These are phyloP conservation scores for Micromonas pusilla DNA, from an alignment of 139 green algal species.

Conservation along the genomic window DNA sequence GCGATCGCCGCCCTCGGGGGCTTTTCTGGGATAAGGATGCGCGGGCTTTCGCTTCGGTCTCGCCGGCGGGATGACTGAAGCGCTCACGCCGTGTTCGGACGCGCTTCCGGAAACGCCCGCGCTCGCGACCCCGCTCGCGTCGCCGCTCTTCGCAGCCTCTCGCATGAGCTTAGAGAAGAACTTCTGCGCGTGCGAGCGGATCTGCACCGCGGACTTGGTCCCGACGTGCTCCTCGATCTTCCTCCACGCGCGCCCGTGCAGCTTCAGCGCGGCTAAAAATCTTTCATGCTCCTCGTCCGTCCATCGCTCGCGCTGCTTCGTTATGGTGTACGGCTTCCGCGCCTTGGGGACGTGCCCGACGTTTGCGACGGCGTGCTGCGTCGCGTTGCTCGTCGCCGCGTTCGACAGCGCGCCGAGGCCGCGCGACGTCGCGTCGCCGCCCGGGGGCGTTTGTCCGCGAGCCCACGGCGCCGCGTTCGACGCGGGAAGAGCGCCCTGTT, in stretches of 20 bases:
- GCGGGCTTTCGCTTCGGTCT: slow-evolving; percentile 74
- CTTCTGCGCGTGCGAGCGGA: slow-evolving; percentile 84
- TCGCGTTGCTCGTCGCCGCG: no score
- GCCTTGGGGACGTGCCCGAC: slow-evolving; percentile 33
- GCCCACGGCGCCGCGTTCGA: no score
- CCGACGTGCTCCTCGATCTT: slow-evolving; percentile 81
- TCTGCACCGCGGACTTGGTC: slow-evolving; percentile 91
- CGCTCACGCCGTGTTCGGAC: slow-evolving; percentile 30
- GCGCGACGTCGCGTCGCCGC: no score
- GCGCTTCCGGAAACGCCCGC: neutral
- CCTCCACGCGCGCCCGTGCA: slow-evolving; percentile 66
- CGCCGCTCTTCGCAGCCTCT: slow-evolving; percentile 2
- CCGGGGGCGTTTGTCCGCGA: no score
- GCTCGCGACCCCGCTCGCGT: slow-evolving; percentile 19
- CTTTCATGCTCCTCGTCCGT: slow-evolving; percentile 78
- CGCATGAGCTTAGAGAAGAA: slow-evolving; percentile 44
- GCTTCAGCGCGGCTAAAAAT: slow-evolving; percentile 79
- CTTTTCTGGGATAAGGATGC: slow-evolving; percentile 67
- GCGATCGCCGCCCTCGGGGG: neutral
- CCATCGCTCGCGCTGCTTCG: slow-evolving; percentile 70
- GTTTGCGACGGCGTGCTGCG: no score
- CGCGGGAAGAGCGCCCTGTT: no score
- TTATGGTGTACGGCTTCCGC: slow-evolving; percentile 63
- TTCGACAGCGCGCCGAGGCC: no score
- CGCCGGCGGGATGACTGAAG: slow-evolving; percentile 66